Percentiles rank a stretch among this genome's conserved stretches.
These are phyloP conservation scores for Omphalotus guepiniiformis DNA, from an alignment of 768 basidiomycete species.

Conservation along the genomic window DNA sequence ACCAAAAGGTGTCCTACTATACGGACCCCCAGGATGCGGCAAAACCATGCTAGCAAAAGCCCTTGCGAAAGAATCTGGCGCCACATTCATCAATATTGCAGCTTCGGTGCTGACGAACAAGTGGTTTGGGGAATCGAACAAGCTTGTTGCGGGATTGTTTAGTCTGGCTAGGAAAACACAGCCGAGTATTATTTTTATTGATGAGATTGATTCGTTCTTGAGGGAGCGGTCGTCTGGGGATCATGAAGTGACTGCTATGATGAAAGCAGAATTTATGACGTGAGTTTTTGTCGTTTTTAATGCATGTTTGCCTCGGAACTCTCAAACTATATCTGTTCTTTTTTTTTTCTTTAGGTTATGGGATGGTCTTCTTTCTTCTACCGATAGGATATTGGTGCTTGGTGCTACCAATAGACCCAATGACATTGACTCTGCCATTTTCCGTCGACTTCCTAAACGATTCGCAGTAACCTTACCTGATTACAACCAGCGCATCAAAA, in stretches of 20 bases:
- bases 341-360: slow-evolving; percentile 56
- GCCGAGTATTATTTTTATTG: slow-evolving; percentile 96
- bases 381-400: slow-evolving; percentile 82
- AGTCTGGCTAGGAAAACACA: slow-evolving; percentile 91
- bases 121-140: slow-evolving; percentile 91
- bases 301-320: background rate
- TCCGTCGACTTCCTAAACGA: slow-evolving; percentile 98
- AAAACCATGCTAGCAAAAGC: slow-evolving; percentile 99
- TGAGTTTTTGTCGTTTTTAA: slow-evolving; percentile 30
- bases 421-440: slow-evolving; percentile 83
- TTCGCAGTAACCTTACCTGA: slow-evolving; percentile 85
- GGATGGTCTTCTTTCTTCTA: slow-evolving; percentile 86
- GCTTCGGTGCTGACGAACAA: slow-evolving; percentile 72
- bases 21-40: slow-evolving; percentile 96
- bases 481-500: slow-evolving; percentile 73
- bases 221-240: slow-evolving; percentile 83
- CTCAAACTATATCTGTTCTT: background rate
- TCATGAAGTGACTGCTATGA: slow-evolving; percentile 98
- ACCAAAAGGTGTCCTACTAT: slow-evolving; percentile 93
- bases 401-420: slow-evolving; percentile 95
- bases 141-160: slow-evolving; percentile 92
- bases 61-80: slow-evolving; percentile 93
- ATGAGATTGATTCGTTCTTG: slow-evolving; percentile 96
- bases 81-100: slow-evolving; percentile 91
- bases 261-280: slow-evolving; percentile 97